phyloP scores from a whole-genome alignment of 148 eudicot genomes.

The Linanthus parryae region DNA sequence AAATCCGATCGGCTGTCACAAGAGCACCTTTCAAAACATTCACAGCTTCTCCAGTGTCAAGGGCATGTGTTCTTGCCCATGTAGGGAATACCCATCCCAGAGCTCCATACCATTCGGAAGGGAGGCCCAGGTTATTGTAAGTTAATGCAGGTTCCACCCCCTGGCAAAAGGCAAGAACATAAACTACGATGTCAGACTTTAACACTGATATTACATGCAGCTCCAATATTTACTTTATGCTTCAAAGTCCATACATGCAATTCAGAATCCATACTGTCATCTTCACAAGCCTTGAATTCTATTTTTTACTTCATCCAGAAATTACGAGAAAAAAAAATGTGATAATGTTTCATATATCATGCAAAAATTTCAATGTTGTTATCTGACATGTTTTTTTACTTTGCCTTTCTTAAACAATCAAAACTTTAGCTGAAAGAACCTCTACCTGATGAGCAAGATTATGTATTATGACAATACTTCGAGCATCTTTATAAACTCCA shows the following conservation, averaged over 20 bases:
- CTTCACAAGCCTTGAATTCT: slow-evolving; percentile 2
- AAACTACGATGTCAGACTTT: no score
- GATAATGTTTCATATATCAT: no score
- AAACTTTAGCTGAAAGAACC: no score
- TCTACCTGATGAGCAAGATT: slow-evolving; percentile 91
- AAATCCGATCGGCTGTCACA: slow-evolving; percentile 84
- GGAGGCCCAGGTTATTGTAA: slow-evolving; percentile 74
- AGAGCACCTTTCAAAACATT: slow-evolving; percentile 91
- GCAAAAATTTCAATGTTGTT: no score
- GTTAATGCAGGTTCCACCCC: slow-evolving; percentile 95
- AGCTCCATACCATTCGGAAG: slow-evolving; percentile 86
- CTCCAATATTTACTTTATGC: neutral
- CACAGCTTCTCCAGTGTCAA: slow-evolving; percentile 96
- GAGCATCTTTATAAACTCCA: slow-evolving; percentile 97
- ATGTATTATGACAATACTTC: slow-evolving; percentile 79
- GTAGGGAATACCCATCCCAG: slow-evolving; percentile 94
- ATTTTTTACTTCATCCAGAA: no score
- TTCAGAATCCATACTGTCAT: neutral
- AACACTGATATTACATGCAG: no score
- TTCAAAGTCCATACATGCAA: slow-evolving; percentile 5
- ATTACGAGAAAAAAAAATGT: no score
- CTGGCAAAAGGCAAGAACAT: slow-evolving; percentile 29
- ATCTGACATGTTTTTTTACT: no score
- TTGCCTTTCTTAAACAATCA: no score
- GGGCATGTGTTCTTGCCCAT: slow-evolving; percentile 97